A percentile compares a stretch with the other conserved stretches of the same genome.
These are phyloP conservation scores for Metschnikowia corniflorae DNA, from an alignment of 805 yeast genomes.

Conservation along the genomic window DNA sequence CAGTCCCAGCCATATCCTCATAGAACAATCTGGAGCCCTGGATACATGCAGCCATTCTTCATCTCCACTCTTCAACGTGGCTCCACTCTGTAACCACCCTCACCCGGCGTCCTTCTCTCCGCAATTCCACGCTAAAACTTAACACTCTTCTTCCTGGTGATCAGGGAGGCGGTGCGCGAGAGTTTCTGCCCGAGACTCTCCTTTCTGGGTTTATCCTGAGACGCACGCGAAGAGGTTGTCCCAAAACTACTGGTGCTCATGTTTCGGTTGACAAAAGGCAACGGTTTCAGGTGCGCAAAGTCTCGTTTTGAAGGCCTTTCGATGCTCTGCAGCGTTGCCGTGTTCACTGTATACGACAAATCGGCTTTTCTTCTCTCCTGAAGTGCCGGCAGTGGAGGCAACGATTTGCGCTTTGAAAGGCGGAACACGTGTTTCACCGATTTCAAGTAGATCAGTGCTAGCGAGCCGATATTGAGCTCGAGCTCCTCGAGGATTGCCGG, in stretches of 20 bases:
- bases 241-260: constrained; percentile 10
- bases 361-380: constrained; percentile 21
- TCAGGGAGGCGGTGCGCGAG: constrained; percentile 33
- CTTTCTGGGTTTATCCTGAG: constrained; percentile 13
- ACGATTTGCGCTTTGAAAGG: constrained; percentile 46
- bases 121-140: no score
- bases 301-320: constrained; percentile 7
- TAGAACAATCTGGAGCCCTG: no score
- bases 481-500: constrained; percentile 72
- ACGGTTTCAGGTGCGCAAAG: constrained; percentile 5
- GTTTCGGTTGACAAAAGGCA: constrained; percentile 9
- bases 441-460: constrained; percentile 80
- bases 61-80: no score
- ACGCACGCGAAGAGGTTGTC: constrained; percentile 4
- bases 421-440: constrained; percentile 82
- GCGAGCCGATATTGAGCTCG: constrained; percentile 74
- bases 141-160: constrained; percentile 20
- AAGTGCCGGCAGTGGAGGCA: constrained; percentile 47
- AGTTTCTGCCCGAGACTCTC: constrained; percentile 31
- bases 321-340: constrained; percentile 13
- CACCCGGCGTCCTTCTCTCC: no score
- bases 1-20: no score
- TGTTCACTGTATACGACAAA: constrained; percentile 8
- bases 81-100: no score
- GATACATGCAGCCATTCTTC: no score